Conservation (phyloP, 1,284 basidiomycete species). For the Sporisorium scitamineum region DNA sequence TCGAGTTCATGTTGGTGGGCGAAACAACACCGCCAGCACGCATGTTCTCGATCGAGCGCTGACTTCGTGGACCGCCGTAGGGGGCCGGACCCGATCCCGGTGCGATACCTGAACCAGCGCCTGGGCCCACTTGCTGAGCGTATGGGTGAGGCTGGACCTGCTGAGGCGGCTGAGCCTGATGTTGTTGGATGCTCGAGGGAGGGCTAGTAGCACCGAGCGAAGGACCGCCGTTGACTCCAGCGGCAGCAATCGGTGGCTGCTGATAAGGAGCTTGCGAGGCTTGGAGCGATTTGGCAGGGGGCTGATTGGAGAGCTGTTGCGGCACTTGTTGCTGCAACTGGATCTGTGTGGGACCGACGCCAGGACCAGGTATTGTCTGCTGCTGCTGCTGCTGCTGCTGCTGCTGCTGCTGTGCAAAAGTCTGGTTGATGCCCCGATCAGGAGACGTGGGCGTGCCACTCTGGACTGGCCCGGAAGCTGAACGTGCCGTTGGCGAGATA, state of each 20-base stretch:
- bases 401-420: constrained; percentile 26
- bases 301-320: constrained; percentile 21
- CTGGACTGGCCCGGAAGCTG: constrained; percentile 10
- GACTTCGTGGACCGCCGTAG: constrained; percentile 56
- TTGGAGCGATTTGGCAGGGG: constrained; percentile 1
- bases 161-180: constrained; percentile 22
- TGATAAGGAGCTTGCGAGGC: constrained; percentile 25
- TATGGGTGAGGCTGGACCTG: constrained; percentile 24
- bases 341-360: background rate
- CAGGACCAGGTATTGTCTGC: background rate
- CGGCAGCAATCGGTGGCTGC: constrained; percentile 12
- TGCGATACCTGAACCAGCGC: constrained; percentile 8
- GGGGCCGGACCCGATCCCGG: constrained; percentile 24
- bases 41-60: constrained; percentile 61
- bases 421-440: constrained; percentile 16
- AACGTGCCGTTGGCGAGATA: constrained; percentile 46
- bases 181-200: constrained; percentile 31
- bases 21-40: constrained; percentile 49
- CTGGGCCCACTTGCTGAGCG: constrained; percentile 22
- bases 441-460: constrained; percentile 24
- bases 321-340: constrained; percentile 18
- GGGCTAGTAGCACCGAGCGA: constrained; percentile 21
- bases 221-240: constrained; percentile 22
- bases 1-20: constrained; percentile 44
- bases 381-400: constrained; percentile 15